Evolutionary conservation across 768 basidiomycete species (phyloP).

Genomic region (Tylopilus sp.): DNA sequence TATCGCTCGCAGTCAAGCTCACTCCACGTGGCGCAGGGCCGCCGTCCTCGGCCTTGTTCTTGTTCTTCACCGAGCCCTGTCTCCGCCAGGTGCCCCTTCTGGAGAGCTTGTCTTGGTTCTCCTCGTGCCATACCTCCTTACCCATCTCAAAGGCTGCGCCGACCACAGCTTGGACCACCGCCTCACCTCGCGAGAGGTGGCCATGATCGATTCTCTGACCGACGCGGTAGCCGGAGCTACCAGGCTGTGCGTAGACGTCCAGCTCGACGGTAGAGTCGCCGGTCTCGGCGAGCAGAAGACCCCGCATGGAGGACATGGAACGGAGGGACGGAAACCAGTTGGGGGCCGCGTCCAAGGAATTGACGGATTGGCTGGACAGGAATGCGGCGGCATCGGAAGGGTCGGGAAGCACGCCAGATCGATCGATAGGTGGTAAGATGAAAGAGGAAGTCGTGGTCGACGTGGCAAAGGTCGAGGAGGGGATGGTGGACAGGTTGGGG

Average conservation of each 20-base stretch:
- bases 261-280: constrained; percentile 48
- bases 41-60: constrained; percentile 6
- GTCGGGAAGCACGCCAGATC: constrained; percentile 12
- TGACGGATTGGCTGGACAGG: constrained; percentile 1
- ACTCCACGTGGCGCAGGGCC: constrained; percentile 10
- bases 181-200: constrained; percentile 30
- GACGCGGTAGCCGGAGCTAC: constrained; percentile 37
- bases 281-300: constrained; percentile 44
- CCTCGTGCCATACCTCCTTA: constrained; percentile 23
- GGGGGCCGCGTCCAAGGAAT: constrained; percentile 2
- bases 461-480: constrained; percentile 23
- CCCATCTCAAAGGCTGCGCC: constrained; percentile 14
- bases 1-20: constrained; percentile 45
- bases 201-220: constrained; percentile 40
- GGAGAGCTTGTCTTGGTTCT: background rate
- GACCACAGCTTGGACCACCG: constrained; percentile 13
- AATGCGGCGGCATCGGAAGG: constrained; percentile 22
- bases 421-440: constrained; percentile 12
- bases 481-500: constrained; percentile 25
- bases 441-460: constrained; percentile 27
- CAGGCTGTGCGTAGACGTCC: constrained; percentile 32
- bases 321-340: constrained; percentile 28
- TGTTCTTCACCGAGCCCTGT: constrained; percentile 6
- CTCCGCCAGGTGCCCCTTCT: constrained; percentile 18
- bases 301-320: constrained; percentile 43